Evolutionary conservation across 306 rosid species (phyloP).

Genomic region (Sphenostylis stenocarpa): DNA sequence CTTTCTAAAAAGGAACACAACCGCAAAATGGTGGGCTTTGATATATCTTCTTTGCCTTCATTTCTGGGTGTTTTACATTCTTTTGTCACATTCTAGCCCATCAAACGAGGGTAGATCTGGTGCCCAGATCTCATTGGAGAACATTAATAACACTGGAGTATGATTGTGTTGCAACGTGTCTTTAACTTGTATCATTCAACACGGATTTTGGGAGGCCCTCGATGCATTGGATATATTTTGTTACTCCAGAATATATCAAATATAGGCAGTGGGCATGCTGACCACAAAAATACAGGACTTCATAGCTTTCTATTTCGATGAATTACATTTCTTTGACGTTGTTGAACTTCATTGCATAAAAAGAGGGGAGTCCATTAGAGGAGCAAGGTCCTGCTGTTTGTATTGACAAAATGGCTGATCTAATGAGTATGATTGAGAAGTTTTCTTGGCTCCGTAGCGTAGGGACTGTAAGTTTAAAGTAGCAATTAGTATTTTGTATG

Average conservation of each 20-base stretch:
- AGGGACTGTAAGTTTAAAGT: not conserved
- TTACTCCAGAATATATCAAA: not conserved
- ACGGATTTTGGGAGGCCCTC: constrained; percentile 45
- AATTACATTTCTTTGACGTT: not conserved
- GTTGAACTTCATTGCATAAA: not conserved
- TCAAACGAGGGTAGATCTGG: constrained; percentile 72
- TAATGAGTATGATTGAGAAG: not conserved
- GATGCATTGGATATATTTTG: not conserved
- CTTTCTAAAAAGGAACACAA: constrained; percentile 71
- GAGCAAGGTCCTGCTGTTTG: constrained; percentile 28
- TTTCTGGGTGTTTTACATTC: constrained; percentile 87
- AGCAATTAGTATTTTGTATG: constrained; percentile 11
- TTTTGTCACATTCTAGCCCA: constrained; percentile 65
- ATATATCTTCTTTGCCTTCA: constrained; percentile 88
- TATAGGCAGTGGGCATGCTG: constrained; percentile 7
- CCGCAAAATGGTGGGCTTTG: constrained; percentile 76
- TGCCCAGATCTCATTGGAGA: constrained; percentile 83
- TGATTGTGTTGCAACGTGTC: constrained; percentile 25
- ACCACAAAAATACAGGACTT: constrained; percentile 16
- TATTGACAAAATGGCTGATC: not conserved
- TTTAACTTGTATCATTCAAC: constrained; percentile 21
- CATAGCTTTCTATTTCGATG: not conserved
- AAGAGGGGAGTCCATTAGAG: not conserved
- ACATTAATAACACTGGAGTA: constrained; percentile 67
- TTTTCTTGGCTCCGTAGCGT: not conserved